phyloP scores from a whole-genome alignment of 768 basidiomycete species.

The Mrakia blollopis region DNA sequence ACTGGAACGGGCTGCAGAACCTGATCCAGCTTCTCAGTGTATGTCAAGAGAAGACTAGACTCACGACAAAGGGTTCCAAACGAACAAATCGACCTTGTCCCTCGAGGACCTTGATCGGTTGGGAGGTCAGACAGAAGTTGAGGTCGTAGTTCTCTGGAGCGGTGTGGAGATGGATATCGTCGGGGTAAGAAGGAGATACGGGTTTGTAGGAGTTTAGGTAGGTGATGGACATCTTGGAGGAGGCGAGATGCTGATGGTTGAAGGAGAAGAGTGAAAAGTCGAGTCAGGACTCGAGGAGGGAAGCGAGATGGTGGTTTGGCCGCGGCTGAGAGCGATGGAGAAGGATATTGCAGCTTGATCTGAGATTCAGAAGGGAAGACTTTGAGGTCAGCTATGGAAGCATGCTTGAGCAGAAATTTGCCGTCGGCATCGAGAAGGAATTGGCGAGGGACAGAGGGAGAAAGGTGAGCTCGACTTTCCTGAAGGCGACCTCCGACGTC shows the following conservation, averaged over 20 bases:
- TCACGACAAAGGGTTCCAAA: slow-evolving; percentile 30
- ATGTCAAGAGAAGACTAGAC: too few relatives aligned
- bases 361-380: too few relatives aligned
- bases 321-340: too few relatives aligned
- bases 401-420: too few relatives aligned
- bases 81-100: slow-evolving; percentile 13
- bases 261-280: not conserved
- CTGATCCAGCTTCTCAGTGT: too few relatives aligned
- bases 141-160: slow-evolving; percentile 26
- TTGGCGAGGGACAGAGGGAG: too few relatives aligned
- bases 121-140: slow-evolving; percentile 14
- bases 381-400: too few relatives aligned
- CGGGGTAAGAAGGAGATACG: not conserved
- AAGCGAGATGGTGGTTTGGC: not conserved
- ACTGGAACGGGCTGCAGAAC: too few relatives aligned
- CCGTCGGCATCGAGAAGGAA: too few relatives aligned
- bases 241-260: not conserved
- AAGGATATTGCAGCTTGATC: too few relatives aligned
- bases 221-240: not conserved
- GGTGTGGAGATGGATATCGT: slow-evolving; percentile 23
- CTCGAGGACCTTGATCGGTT: slow-evolving; percentile 8
- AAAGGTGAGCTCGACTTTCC: too few relatives aligned
- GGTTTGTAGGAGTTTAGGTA: slow-evolving; percentile 28
- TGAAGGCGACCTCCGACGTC: too few relatives aligned
- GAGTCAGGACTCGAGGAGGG: not conserved